Conservation (phyloP, 352 stramenopile genomes). For the Lagenidium giganteum region DNA sequence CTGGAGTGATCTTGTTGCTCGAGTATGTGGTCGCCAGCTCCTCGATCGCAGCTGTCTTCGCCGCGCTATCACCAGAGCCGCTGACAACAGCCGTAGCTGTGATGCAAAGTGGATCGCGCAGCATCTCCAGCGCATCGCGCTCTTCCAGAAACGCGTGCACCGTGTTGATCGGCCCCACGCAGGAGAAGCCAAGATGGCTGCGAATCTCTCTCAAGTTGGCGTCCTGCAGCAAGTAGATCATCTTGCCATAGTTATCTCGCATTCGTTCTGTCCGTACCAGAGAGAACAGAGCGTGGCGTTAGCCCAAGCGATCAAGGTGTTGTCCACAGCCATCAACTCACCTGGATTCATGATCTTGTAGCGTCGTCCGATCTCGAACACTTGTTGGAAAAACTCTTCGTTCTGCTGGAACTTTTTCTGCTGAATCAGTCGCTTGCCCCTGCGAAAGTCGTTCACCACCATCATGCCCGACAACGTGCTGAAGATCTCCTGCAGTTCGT, state of each 20-base stretch:
- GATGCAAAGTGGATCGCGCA: slow-evolving; percentile 66
- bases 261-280: slow-evolving; percentile 68
- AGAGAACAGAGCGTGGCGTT: background rate
- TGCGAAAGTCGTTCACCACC: slow-evolving; percentile 55
- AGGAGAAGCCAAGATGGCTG: slow-evolving; percentile 75
- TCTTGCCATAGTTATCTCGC: slow-evolving; percentile 92
- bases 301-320: no score
- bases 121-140: slow-evolving; percentile 49
- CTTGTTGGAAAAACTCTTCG: slow-evolving; percentile 68
- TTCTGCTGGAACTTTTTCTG: slow-evolving; percentile 71
- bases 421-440: slow-evolving; percentile 49
- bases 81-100: slow-evolving; percentile 46
- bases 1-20: slow-evolving; percentile 31
- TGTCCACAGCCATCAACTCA: slow-evolving; percentile 2
- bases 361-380: slow-evolving; percentile 90
- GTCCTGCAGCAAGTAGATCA: slow-evolving; percentile 94
- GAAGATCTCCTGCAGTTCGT: slow-evolving; percentile 64
- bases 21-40: slow-evolving; percentile 39
- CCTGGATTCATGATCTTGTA: slow-evolving; percentile 94
- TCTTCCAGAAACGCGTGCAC: slow-evolving; percentile 75
- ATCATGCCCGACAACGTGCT: slow-evolving; percentile 58
- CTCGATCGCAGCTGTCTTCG: slow-evolving; percentile 17
- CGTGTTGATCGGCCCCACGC: slow-evolving; percentile 58
- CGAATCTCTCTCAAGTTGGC: slow-evolving; percentile 69
- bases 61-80: slow-evolving; percentile 7